Percentiles rank a stretch among this genome's conserved stretches.
phyloP scores from a whole-genome alignment of 108 stramenopile species.

The Skeletonema menzelii region DNA sequence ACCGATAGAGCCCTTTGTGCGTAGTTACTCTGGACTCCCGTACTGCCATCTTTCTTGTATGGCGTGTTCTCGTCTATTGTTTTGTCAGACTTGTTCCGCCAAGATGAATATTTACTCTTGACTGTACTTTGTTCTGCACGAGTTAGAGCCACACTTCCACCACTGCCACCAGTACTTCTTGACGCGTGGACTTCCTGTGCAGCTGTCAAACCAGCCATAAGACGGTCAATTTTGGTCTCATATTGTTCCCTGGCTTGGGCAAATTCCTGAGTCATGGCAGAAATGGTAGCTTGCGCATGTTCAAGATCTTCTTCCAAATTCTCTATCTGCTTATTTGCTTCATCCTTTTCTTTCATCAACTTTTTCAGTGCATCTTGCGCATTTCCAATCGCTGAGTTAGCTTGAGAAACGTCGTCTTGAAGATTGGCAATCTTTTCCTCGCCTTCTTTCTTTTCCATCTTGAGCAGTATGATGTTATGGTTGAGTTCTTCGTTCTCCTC shows the following conservation, averaged over 20 bases:
- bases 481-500: constrained; percentile 34
- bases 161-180: constrained; percentile 17
- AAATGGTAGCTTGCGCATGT: constrained; percentile 45
- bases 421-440: constrained; percentile 30
- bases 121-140: neutral
- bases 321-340: constrained; percentile 35
- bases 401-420: constrained; percentile 39
- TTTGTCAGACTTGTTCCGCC: constrained; percentile 16
- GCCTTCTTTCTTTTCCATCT: constrained; percentile 49
- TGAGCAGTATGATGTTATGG: constrained; percentile 35
- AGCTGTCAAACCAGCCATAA: constrained; percentile 43
- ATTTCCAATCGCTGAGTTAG: constrained; percentile 42
- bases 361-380: constrained; percentile 39
- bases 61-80: neutral
- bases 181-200: constrained; percentile 47
- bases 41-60: neutral
- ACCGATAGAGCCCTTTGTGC: constrained; percentile 25
- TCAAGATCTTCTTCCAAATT: constrained; percentile 42
- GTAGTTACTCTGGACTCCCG: constrained; percentile 2
- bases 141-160: constrained; percentile 1
- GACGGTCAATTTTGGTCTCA: constrained; percentile 46
- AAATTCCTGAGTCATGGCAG: constrained; percentile 46
- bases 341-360: constrained; percentile 35
- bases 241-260: constrained; percentile 38
- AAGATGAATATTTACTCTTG: constrained; percentile 18